Evolutionary conservation across 2,329 filamentous ascomycete genomes (phyloP).

Genomic region (Fusarium annulatum): DNA sequence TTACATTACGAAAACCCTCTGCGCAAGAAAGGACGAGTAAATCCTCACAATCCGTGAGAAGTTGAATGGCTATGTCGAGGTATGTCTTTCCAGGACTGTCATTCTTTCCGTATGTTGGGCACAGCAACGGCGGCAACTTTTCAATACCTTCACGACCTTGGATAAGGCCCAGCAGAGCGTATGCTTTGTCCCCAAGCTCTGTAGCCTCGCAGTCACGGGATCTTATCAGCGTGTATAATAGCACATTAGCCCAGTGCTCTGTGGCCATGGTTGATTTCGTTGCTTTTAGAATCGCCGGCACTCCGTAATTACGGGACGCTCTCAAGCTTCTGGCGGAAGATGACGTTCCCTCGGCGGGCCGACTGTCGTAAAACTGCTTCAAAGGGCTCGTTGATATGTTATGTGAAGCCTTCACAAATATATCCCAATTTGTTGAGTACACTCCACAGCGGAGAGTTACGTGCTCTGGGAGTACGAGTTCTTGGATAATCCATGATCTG

Average conservation of each 20-base stretch:
- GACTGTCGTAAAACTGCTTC: background rate
- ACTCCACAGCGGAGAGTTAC: background rate
- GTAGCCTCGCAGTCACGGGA: background rate
- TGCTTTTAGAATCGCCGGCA: background rate
- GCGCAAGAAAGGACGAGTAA: background rate
- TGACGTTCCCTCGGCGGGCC: accelerated
- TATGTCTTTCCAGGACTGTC: background rate
- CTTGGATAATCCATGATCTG: background rate
- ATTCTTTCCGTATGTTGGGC: background rate
- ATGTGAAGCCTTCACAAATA: background rate
- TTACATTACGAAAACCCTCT: background rate
- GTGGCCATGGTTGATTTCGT: background rate
- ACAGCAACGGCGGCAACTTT: background rate
- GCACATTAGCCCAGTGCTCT: background rate
- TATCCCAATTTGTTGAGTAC: background rate
- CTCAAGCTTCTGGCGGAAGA: background rate
- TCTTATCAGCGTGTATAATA: background rate
- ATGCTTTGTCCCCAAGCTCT: background rate
- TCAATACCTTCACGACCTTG: background rate
- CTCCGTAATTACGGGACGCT: background rate
- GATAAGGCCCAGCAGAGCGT: background rate
- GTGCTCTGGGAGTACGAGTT: background rate
- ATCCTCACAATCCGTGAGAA: background rate
- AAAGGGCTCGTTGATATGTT: background rate
- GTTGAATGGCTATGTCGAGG: background rate